These are phyloP conservation scores for Pleurotus sapidus DNA, from an alignment of 768 basidiomycete species.

Conservation along the genomic window DNA sequence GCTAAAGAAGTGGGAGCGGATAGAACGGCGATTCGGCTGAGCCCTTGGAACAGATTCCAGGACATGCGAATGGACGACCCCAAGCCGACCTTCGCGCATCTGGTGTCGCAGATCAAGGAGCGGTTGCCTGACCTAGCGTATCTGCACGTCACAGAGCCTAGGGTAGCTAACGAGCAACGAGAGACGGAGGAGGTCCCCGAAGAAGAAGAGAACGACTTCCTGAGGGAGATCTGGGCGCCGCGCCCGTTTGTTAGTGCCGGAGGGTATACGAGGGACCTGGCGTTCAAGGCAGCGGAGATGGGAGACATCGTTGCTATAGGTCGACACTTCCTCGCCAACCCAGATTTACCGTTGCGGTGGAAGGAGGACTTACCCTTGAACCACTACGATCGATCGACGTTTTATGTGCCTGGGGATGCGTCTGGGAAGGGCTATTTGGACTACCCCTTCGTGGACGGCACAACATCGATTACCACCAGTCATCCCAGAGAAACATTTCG, in stretches of 20 bases:
- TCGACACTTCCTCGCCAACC: constrained; percentile 30
- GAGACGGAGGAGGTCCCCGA: neutral
- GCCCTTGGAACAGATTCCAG: constrained; percentile 45
- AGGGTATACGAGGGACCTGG: constrained; percentile 39
- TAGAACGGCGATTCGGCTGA: constrained; percentile 52
- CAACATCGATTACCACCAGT: neutral
- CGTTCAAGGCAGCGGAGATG: constrained; percentile 33
- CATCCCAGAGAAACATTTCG: neutral
- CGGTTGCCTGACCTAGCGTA: constrained; percentile 46
- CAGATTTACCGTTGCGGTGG: constrained; percentile 39
- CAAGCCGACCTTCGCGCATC: constrained; percentile 49
- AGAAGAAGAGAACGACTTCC: constrained; percentile 33
- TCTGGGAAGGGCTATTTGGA: constrained; percentile 22
- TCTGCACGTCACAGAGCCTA: constrained; percentile 47
- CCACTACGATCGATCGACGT: constrained; percentile 32
- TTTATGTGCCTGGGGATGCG: constrained; percentile 30
- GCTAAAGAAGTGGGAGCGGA: constrained; percentile 49
- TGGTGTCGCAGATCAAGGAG: constrained; percentile 37
- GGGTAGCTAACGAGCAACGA: constrained; percentile 16
- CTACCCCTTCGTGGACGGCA: constrained; percentile 14
- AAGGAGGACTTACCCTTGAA: constrained; percentile 29
- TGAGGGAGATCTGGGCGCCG: constrained; percentile 44
- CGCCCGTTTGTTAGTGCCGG: constrained; percentile 39
- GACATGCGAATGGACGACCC: constrained; percentile 57
- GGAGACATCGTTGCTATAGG: constrained; percentile 29